Base-by-base conservation (phyloP, 768 basidiomycete species). In the Tulasnella sp. region DNA sequence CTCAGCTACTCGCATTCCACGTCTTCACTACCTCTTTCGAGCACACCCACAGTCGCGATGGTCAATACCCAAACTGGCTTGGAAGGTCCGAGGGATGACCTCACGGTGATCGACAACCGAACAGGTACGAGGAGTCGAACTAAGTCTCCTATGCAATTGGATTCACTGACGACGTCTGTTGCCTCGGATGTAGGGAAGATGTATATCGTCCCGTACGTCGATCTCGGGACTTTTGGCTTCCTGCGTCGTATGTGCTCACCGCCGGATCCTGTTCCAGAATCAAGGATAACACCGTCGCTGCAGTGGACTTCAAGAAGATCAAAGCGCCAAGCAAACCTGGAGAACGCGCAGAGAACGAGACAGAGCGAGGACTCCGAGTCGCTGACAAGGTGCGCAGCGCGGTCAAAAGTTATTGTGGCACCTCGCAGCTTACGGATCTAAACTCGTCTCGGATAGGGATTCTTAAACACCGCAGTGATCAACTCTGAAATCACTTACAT, bases 291-390 rank as follows among this genome's bases (percentile, higher is more conserved):
- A 86, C 89, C 40, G 84, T 96, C 34, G 81, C 86, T 29, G 93
- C 93, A 0, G 89, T 90, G 0, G 88, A 88, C 17, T 94, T 95
- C 85, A 94, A 93, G 82, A 80, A 80, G 39, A 87, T 95, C 76
- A 84, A 84, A 40, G 89, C 92, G 0, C 81, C 87, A 0, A 76
- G 80, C 39, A 83, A 83, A 41, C 79, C 83, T 35, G 86, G 85
- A 1, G 90, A 92, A 78, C 83, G 89, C 37, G 86, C 86, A 73
- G 92, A 94, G 84, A 89, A 93, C 79, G 91, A 93, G 81, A 89
- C 90, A 0, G 85, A 89, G 80, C 90, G 88, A 73, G 93, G 93
- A 0, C 81, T 95, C 26, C 87, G 92, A 37, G 87, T 94, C 19
- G 81, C 86, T 32, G 92, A 94, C 81, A 87, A 86, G 79, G 92